Percentiles rank a stretch among this genome's conserved stretches.
Evolutionary conservation across 2,329 filamentous ascomycete genomes (phyloP).

Genomic region (Rhinocladiella similis): DNA sequence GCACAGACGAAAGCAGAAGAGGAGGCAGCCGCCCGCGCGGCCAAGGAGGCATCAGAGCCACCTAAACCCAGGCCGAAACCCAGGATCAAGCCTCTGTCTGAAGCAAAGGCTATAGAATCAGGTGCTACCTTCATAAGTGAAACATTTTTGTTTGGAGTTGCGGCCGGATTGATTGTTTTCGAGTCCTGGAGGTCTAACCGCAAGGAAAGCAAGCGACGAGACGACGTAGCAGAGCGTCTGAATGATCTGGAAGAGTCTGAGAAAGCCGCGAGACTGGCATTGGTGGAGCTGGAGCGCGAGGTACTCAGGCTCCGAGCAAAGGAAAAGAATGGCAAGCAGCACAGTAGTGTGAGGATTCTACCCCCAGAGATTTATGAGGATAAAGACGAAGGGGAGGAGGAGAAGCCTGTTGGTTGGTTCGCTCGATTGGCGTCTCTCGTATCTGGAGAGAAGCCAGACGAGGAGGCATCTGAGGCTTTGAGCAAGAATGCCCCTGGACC

Average conservation of each 20-base stretch:
- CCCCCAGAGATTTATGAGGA: constrained; percentile 42
- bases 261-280: constrained; percentile 39
- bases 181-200: constrained; percentile 62
- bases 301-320: constrained; percentile 43
- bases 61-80: constrained; percentile 49
- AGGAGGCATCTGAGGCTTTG: constrained; percentile 35
- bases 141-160: constrained; percentile 65
- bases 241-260: constrained; percentile 57
- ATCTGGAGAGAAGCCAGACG: constrained; percentile 33
- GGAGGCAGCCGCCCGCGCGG: constrained; percentile 46
- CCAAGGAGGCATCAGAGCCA: constrained; percentile 45
- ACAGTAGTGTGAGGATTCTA: constrained; percentile 37
- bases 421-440: constrained; percentile 37
- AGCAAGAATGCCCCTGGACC: constrained; percentile 28
- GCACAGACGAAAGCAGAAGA: constrained; percentile 59
- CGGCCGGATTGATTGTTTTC: constrained; percentile 61
- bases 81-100: constrained; percentile 63
- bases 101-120: constrained; percentile 67
- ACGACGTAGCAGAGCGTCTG: constrained; percentile 61
- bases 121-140: constrained; percentile 70
- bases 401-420: constrained; percentile 34
- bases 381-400: constrained; percentile 32
- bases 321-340: constrained; percentile 31
- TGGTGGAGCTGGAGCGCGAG: constrained; percentile 49
- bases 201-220: constrained; percentile 60